Conservation (phyloP, 2,329 filamentous ascomycete species). For the Microsporum audouinii region DNA sequence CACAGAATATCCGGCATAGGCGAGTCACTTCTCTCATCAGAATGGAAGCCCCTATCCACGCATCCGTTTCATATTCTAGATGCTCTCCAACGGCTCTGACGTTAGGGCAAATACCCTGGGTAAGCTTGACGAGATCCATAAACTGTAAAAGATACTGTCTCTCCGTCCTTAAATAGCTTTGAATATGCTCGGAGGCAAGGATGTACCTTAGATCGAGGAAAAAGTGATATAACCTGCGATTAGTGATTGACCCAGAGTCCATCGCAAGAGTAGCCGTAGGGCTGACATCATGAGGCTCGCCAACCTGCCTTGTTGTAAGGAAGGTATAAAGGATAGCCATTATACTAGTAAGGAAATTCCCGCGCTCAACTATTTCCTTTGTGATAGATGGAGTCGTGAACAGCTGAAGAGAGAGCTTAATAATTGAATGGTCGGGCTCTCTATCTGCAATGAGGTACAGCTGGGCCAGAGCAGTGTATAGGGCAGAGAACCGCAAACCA, state of each 20-base stretch:
- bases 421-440: constrained; percentile 95
- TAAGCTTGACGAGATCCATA: constrained; percentile 85
- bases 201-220: constrained; percentile 90
- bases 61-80: constrained; percentile 95
- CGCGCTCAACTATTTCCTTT: constrained; percentile 83
- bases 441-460: constrained; percentile 91
- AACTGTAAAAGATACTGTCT: constrained; percentile 87
- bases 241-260: constrained; percentile 87
- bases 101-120: constrained; percentile 95
- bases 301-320: constrained; percentile 87
- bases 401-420: constrained; percentile 94
- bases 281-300: constrained; percentile 80
- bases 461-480: constrained; percentile 89
- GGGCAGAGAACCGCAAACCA: constrained; percentile 80
- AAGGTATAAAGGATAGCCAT: constrained; percentile 97
- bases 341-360: constrained; percentile 89
- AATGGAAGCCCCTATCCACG: constrained; percentile 92
- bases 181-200: constrained; percentile 76
- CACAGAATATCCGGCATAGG: constrained; percentile 75
- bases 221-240: constrained; percentile 93
- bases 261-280: constrained; percentile 80
- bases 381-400: constrained; percentile 94
- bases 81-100: constrained; percentile 85
- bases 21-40: constrained; percentile 92
- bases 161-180: constrained; percentile 70